Evolutionary conservation across 352 stramenopile genomes (phyloP).

Genomic region (Phytophthora europaea): DNA sequence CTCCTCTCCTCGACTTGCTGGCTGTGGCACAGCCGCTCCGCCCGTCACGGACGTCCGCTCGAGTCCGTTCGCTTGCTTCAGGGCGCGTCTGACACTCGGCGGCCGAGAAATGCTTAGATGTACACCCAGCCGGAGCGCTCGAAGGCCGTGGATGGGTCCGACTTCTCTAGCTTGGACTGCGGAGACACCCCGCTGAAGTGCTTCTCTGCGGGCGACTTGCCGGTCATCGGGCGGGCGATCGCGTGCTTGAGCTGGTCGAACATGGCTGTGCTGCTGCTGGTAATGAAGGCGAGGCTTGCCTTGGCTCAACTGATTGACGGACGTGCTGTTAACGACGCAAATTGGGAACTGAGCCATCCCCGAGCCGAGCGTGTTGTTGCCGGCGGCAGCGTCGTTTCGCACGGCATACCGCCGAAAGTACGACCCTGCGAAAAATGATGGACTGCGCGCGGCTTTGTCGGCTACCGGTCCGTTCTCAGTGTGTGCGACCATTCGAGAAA

Average conservation of each 20-base stretch:
- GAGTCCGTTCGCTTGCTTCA: conserved; percentile 14
- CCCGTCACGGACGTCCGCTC: conserved; percentile 10
- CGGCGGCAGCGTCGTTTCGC: conserved; percentile 1
- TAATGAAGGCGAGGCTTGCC: not conserved
- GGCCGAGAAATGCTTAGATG: conserved; percentile 53
- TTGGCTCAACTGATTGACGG: conserved; percentile 21
- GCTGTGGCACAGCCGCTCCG: not conserved
- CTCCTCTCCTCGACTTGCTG: not conserved
- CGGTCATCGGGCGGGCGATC: conserved; percentile 45
- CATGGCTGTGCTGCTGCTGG: conserved; percentile 37
- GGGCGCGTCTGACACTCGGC: not conserved
- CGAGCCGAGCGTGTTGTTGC: not conserved
- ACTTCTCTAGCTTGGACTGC: conserved; percentile 51
- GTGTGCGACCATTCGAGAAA: not conserved
- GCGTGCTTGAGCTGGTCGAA: conserved; percentile 83
- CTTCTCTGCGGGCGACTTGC: conserved; percentile 52
- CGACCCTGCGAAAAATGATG: conserved; percentile 16
- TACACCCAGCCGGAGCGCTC: conserved; percentile 81
- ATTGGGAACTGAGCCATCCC: conserved; percentile 49
- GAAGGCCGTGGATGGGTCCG: conserved; percentile 76
- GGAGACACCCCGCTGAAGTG: conserved; percentile 37
- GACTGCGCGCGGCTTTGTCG: not conserved
- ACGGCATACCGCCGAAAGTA: conserved; percentile 20
- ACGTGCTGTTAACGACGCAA: conserved; percentile 36
- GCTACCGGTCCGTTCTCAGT: not conserved